Conservation (phyloP, 1,284 basidiomycete genomes). For the Ustilago shanxiensis region DNA sequence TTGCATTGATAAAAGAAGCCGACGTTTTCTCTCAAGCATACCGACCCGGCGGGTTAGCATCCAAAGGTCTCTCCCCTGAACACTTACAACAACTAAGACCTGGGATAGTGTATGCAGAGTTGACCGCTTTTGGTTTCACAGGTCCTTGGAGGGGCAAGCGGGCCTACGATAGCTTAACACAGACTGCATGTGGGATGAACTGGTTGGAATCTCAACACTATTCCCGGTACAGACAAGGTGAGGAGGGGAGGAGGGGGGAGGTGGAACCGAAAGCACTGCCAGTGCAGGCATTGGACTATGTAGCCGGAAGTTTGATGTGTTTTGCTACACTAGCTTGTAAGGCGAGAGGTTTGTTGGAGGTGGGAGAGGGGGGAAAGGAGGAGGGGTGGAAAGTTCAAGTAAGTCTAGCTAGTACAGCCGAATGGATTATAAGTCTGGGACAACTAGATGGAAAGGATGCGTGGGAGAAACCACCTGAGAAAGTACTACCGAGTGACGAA, state of each 20-base stretch:
- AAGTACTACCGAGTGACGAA: conserved; percentile 7
- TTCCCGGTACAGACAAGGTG: conserved; percentile 69
- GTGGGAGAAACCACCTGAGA: conserved; percentile 20
- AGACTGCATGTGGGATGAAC: conserved; percentile 78
- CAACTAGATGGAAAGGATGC: conserved; percentile 24
- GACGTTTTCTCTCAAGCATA: conserved; percentile 80
- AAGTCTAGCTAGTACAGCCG: conserved; percentile 31
- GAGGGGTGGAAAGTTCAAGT: conserved; percentile 38
- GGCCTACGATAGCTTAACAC: conserved; percentile 79
- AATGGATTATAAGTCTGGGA: conserved; percentile 36
- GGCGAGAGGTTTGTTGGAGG: not conserved
- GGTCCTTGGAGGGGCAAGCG: conserved; percentile 76
- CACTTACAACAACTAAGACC: conserved; percentile 70
- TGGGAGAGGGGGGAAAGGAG: not conserved
- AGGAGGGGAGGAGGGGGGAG: conserved; percentile 23
- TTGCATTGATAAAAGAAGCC: conserved; percentile 71
- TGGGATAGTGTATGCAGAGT: conserved; percentile 76
- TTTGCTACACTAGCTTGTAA: conserved; percentile 29
- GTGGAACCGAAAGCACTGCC: conserved; percentile 74
- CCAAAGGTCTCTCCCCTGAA: conserved; percentile 21
- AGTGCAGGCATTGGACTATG: conserved; percentile 78
- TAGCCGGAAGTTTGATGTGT: conserved; percentile 76
- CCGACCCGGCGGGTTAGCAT: conserved; percentile 62
- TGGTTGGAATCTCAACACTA: conserved; percentile 74
- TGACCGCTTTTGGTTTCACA: conserved; percentile 77